Conservation (phyloP, 768 basidiomycete genomes). For the Mycena capillaripes region DNA sequence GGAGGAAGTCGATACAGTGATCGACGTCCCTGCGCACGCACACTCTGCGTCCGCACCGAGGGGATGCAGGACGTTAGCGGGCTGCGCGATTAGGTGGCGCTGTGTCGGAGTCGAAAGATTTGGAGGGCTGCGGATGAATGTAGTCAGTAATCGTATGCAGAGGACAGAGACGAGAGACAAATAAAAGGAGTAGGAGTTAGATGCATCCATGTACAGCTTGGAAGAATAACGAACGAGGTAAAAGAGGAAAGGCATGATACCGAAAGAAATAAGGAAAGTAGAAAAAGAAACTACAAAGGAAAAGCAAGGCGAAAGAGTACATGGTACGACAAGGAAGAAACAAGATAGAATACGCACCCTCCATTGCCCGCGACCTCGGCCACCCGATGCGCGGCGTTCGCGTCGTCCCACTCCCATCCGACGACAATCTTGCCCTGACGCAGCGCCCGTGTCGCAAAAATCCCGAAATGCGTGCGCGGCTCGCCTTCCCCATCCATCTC, state of each 20-base stretch:
- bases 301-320: neutral
- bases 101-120: slow-evolving; percentile 60
- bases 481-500: slow-evolving; percentile 25
- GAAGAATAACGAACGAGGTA: neutral
- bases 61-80: slow-evolving; percentile 78
- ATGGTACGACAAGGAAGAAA: slow-evolving; percentile 10
- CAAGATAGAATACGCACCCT: slow-evolving; percentile 64
- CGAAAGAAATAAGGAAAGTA: neutral
- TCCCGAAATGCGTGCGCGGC: slow-evolving; percentile 65
- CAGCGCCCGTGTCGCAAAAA: slow-evolving; percentile 85
- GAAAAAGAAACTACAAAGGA: neutral
- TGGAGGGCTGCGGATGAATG: slow-evolving; percentile 12
- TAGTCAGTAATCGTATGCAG: neutral
- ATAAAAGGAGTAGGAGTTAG: too few species aligned
- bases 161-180: neutral
- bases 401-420: slow-evolving; percentile 98
- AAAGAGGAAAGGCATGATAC: neutral
- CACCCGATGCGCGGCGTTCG: slow-evolving; percentile 77
- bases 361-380: slow-evolving; percentile 71
- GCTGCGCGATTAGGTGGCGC: slow-evolving; percentile 70
- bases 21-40: slow-evolving; percentile 72
- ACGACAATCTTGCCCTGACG: slow-evolving; percentile 85
- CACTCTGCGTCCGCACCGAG: slow-evolving; percentile 67
- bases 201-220: neutral
- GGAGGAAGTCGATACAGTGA: too few species aligned